Evolutionary conservation across 1,139 yeast genomes (phyloP).

Genomic region (Hansenula lynferdii): DNA sequence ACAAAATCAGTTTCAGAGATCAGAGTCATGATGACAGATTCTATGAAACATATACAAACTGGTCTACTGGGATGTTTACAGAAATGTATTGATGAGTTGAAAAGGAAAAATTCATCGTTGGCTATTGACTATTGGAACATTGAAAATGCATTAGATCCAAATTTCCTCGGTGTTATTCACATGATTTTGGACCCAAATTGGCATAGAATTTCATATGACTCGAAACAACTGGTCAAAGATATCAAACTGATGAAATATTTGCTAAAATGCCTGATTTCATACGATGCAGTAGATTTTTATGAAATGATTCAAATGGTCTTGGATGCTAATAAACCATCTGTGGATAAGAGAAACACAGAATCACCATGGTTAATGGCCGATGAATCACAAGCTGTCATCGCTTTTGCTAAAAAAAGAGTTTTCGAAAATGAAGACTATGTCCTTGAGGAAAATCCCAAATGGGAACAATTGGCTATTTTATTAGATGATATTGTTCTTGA

Average conservation of each 20-base stretch:
- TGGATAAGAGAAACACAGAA: conserved; percentile 43
- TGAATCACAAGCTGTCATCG: conserved; percentile 74
- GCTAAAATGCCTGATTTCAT: conserved; percentile 47
- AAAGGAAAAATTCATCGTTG: conserved; percentile 63
- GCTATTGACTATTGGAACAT: conserved; percentile 77
- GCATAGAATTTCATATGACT: conserved; percentile 79
- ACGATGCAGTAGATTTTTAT: conserved; percentile 75
- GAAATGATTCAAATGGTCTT: conserved; percentile 64
- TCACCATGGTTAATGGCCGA: conserved; percentile 87
- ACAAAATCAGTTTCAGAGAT: conserved; percentile 67
- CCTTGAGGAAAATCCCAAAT: conserved; percentile 83
- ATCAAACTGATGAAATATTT: conserved; percentile 59
- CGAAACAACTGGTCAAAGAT: conserved; percentile 74
- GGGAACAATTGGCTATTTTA: conserved; percentile 72
- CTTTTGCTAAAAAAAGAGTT: conserved; percentile 69
- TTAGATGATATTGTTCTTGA: conserved; percentile 69
- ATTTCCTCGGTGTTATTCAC: conserved; percentile 61
- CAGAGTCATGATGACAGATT: conserved; percentile 61
- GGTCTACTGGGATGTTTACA: conserved; percentile 77
- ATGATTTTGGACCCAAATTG: conserved; percentile 70
- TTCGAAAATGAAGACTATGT: conserved; percentile 38
- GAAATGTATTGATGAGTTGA: conserved; percentile 72
- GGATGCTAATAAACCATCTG: conserved; percentile 53
- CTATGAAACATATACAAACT: conserved; percentile 79
- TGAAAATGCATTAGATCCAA: conserved; percentile 64